Evolutionary conservation across 202 grass and related monocot genomes (phyloP).

Genomic region (Alloteropsis angusta): DNA sequence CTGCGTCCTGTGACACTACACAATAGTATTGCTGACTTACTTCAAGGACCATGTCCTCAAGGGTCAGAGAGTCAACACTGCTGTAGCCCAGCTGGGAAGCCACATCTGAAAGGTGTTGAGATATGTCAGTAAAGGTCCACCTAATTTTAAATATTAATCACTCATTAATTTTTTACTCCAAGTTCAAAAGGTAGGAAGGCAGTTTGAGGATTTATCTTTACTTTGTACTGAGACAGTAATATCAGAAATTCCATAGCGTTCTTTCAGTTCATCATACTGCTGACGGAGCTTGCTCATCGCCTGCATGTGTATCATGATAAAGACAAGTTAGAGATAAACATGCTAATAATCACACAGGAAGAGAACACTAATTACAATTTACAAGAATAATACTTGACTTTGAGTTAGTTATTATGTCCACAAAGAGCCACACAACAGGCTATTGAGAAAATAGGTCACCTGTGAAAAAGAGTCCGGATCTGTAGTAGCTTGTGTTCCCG

Average conservation of each 20-base stretch:
- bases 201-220: slow-evolving; percentile 25
- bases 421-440: not conserved
- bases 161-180: not conserved
- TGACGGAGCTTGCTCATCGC: slow-evolving; percentile 39
- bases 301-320: slow-evolving; percentile 17
- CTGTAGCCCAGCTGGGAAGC: slow-evolving; percentile 52
- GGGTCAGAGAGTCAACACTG: slow-evolving; percentile 39
- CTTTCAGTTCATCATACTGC: slow-evolving; percentile 59
- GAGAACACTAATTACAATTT: not conserved
- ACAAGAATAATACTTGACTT: not conserved
- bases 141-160: not conserved
- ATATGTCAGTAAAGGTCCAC: not conserved
- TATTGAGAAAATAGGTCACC: slow-evolving; percentile 14
- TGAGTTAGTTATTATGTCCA: not conserved
- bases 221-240: slow-evolving; percentile 71
- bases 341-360: not conserved
- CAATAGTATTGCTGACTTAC: slow-evolving; percentile 38
- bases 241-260: slow-evolving; percentile 68
- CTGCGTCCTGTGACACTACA: not conserved
- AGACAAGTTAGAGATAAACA: not conserved
- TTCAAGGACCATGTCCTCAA: slow-evolving; percentile 70
- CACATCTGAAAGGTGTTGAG: slow-evolving; percentile 49
- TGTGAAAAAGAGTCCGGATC: slow-evolving; percentile 53
- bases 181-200: not conserved
- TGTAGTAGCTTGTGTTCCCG: slow-evolving; percentile 19